These are phyloP conservation scores for Mrakia gelida DNA, from an alignment of 768 basidiomycete species.

Conservation along the genomic window DNA sequence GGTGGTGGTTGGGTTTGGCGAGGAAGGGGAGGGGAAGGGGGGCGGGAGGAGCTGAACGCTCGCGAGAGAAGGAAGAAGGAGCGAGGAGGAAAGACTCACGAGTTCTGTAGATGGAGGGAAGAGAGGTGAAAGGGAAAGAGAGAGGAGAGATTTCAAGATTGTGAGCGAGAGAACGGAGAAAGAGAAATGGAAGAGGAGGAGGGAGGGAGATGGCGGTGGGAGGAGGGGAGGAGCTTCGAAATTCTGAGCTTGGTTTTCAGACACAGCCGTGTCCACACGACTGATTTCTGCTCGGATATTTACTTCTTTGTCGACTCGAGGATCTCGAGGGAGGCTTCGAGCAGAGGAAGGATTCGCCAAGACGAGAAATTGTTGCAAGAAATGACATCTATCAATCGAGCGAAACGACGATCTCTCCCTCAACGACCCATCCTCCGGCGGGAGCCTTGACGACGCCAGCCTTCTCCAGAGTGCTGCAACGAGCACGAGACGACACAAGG, in stretches of 20 bases:
- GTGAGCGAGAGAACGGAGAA: not conserved
- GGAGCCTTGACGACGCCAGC: constrained; percentile 64
- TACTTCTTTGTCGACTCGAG: no score
- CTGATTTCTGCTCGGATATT: no score
- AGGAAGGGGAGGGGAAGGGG: not conserved
- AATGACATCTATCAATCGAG: constrained; percentile 9
- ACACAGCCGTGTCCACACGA: no score
- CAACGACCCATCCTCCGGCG: constrained; percentile 54
- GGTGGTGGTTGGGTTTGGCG: not conserved
- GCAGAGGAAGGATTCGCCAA: no score
- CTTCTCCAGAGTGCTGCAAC: constrained; percentile 61
- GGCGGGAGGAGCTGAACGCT: no score
- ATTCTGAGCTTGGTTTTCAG: no score
- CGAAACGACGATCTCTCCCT: constrained; percentile 31
- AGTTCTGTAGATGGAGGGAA: not conserved
- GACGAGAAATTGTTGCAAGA: no score
- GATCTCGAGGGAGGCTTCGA: no score
- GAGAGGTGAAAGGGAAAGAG: not conserved
- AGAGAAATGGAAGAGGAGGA: not conserved
- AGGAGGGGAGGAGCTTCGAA: no score
- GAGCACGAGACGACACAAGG: not conserved
- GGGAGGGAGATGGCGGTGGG: not conserved
- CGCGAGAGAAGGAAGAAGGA: not conserved
- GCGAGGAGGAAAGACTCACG: not conserved
- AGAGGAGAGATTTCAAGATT: not conserved